Conservation (phyloP, 1,284 basidiomycete genomes). For the Veloporphyrellus conicus region DNA sequence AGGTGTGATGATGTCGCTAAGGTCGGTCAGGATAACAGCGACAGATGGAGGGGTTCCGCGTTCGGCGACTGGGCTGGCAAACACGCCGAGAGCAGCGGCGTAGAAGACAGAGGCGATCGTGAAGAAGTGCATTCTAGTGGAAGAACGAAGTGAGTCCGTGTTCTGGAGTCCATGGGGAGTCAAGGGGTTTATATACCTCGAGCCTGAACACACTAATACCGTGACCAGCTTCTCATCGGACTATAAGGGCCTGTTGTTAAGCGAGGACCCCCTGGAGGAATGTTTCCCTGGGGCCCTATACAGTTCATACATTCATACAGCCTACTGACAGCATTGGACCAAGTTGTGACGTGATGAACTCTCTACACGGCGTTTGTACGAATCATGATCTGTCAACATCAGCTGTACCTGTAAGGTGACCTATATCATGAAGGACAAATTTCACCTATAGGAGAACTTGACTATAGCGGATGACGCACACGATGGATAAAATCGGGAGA, state of each 20-base stretch:
- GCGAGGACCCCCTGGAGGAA: constrained; percentile 2
- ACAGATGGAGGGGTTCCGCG: constrained; percentile 4
- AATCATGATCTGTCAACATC: background rate
- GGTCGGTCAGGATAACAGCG: constrained; percentile 7
- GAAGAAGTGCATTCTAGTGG: constrained; percentile 15
- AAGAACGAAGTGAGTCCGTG: constrained; percentile 8
- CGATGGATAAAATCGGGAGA: background rate
- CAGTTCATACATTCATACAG: background rate
- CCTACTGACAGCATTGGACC: background rate
- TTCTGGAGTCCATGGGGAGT: constrained; percentile 8
- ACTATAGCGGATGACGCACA: background rate
- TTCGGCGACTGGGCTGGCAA: constrained; percentile 13
- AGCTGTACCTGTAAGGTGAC: background rate
- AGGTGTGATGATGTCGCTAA: constrained; percentile 5
- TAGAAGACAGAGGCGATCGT: constrained; percentile 9
- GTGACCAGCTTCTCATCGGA: background rate
- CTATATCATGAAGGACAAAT: background rate
- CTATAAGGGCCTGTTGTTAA: background rate
- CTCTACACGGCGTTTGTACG: background rate
- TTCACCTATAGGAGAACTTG: background rate
- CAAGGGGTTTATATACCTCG: constrained; percentile 9
- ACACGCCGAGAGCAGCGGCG: constrained; percentile 4
- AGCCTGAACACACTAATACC: background rate
- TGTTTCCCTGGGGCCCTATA: background rate
- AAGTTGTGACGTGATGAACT: background rate